A percentile compares a stretch with the other conserved stretches of the same genome.
phyloP scores from a whole-genome alignment of 345 rosid genomes.

The Brassica carinata region DNA sequence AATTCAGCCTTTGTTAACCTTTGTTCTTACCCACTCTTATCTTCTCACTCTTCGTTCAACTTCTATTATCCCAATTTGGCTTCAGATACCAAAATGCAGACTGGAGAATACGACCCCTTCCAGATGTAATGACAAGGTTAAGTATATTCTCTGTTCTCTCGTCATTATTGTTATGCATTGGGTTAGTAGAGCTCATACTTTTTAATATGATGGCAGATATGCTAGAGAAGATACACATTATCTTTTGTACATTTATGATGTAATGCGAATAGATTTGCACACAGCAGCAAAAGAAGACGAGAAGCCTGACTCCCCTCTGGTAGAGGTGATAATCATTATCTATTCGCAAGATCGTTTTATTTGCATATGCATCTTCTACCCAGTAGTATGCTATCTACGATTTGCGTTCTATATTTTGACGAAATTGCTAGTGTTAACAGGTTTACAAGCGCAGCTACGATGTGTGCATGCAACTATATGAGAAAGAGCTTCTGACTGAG shows the following conservation, averaged over 20 bases:
- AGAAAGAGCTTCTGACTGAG: conserved; percentile 78
- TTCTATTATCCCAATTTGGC: conserved; percentile 20
- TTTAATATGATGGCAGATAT: conserved; percentile 58
- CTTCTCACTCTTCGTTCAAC: conserved; percentile 14
- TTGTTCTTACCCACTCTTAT: conserved; percentile 6
- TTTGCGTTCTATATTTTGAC: not conserved
- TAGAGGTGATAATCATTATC: conserved; percentile 58
- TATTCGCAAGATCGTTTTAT: not conserved
- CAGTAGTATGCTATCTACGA: no score
- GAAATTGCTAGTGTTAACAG: conserved; percentile 45
- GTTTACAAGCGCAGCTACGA: conserved; percentile 83
- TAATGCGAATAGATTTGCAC: conserved; percentile 59
- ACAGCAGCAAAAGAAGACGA: conserved; percentile 49
- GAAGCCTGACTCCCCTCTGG: conserved; percentile 56
- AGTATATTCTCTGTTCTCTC: conserved; percentile 5
- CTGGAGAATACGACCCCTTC: conserved; percentile 96
- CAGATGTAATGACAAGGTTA: conserved; percentile 80
- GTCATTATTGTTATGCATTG: not conserved
- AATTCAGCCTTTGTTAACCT: conserved; percentile 25
- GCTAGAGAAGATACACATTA: conserved; percentile 98
- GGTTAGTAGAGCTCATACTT: conserved; percentile 11
- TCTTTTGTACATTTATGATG: conserved; percentile 74
- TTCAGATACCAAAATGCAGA: conserved; percentile 96
- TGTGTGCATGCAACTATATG: conserved; percentile 77
- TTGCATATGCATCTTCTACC: not conserved